Conservation (phyloP, 306 rosid genomes). For the Albizia julibrissin region DNA sequence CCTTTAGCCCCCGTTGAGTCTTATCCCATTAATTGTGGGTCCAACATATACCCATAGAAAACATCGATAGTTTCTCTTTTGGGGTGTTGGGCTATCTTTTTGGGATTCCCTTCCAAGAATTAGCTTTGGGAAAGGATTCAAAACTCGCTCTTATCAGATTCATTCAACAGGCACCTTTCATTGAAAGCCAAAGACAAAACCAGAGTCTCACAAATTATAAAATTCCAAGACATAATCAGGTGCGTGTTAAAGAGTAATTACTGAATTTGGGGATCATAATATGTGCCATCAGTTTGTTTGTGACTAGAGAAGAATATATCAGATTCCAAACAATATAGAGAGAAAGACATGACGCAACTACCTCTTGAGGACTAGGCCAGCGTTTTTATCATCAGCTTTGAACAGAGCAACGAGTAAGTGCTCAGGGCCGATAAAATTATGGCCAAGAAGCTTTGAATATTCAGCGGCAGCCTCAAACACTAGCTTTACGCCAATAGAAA, state of each 20-base stretch:
- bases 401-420: slow-evolving; percentile 72
- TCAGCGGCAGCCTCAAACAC: slow-evolving; percentile 80
- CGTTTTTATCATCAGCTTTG: slow-evolving; percentile 71
- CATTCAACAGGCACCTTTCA: not conserved
- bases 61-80: not conserved
- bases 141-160: not conserved
- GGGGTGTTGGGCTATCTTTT: not conserved
- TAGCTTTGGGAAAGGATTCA: slow-evolving; percentile 7
- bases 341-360: slow-evolving; percentile 16
- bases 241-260: not conserved
- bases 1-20: not conserved
- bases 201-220: not conserved
- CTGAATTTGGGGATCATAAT: not conserved
- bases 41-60: not conserved
- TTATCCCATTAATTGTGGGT: not conserved
- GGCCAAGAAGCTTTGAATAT: slow-evolving; percentile 62
- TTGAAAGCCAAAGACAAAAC: not conserved
- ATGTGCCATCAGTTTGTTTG: not conserved
- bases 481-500: slow-evolving; percentile 66
- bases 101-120: not conserved
- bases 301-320: no score
- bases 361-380: slow-evolving; percentile 68
- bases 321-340: not conserved
- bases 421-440: slow-evolving; percentile 81
- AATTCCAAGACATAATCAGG: not conserved